A percentile compares a stretch with the other conserved stretches of the same genome.
Conservation (phyloP, 2,329 filamentous ascomycete species). For the Fusarium algeriense region DNA sequence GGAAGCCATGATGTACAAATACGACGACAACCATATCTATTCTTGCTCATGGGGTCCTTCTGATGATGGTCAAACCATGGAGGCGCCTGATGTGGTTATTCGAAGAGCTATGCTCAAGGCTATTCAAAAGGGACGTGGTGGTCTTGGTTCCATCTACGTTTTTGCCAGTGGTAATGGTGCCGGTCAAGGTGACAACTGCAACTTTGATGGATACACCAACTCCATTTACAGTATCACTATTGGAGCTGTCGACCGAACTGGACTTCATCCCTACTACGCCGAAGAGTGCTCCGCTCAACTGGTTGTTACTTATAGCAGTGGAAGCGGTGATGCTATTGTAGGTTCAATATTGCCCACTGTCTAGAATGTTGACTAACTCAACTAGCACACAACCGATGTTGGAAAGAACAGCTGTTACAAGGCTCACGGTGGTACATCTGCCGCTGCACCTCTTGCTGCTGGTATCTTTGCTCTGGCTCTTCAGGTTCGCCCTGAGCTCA, state of each 20-base stretch:
- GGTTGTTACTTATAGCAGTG: constrained; percentile 96
- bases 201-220: constrained; percentile 99
- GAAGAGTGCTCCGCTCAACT: constrained; percentile 96
- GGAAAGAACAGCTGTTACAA: constrained; percentile 82
- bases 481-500: constrained; percentile 84
- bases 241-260: constrained; percentile 88
- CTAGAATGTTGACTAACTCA: constrained; percentile 14
- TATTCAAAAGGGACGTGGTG: constrained; percentile 85
- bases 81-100: constrained; percentile 90
- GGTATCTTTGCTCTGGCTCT: constrained; percentile 92
- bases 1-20: constrained; percentile 90
- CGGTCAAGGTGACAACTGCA: constrained; percentile 90
- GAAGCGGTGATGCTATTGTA: constrained; percentile 84
- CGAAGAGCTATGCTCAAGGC: constrained; percentile 91
- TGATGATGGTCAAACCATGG: constrained; percentile 94
- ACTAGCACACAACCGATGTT: constrained; percentile 90
- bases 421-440: constrained; percentile 93
- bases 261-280: constrained; percentile 93
- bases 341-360: constrained; percentile 46
- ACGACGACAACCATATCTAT: constrained; percentile 93
- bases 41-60: constrained; percentile 99
- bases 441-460: constrained; percentile 91
- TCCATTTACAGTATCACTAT: constrained; percentile 99
- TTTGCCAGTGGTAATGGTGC: constrained; percentile 97
- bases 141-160: constrained; percentile 91